A percentile compares a stretch with the other conserved stretches of the same genome.
Conservation (phyloP, 1,139 yeast genomes). For the Candida sanyaensis region DNA sequence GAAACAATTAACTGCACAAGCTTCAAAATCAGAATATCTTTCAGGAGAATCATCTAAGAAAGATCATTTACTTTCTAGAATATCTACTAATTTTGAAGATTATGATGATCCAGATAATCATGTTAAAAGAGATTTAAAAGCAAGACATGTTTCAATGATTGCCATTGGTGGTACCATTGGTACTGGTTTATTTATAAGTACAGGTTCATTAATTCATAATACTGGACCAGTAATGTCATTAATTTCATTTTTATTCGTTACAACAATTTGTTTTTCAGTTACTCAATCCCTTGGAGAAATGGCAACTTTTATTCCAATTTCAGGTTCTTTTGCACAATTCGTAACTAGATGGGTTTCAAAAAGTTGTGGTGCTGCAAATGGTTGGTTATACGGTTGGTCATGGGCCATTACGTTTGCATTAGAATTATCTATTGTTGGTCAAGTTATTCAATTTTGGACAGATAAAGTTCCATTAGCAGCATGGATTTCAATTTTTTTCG, state of each 20-base stretch:
- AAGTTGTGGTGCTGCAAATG: conserved; percentile 77
- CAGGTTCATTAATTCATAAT: conserved; percentile 1
- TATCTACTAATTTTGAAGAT: neutral
- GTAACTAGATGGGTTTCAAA: conserved; percentile 65
- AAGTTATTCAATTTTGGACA: conserved; percentile 77
- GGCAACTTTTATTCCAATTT: conserved; percentile 71
- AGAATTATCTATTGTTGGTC: conserved; percentile 82
- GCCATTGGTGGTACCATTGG: conserved; percentile 60
- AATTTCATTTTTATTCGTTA: conserved; percentile 66
- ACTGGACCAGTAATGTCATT: conserved; percentile 78
- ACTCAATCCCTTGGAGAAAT: conserved; percentile 75
- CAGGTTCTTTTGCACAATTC: conserved; percentile 62
- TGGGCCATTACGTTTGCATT: conserved; percentile 87
- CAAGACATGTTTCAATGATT: conserved; percentile 72
- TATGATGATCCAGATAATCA: conserved; percentile 14
- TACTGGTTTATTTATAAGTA: conserved; percentile 44
- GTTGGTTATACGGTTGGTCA: conserved; percentile 84
- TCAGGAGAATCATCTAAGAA: neutral
- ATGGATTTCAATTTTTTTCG: conserved; percentile 73
- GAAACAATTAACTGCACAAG: neutral
- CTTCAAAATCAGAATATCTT: neutral
- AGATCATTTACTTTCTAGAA: neutral
- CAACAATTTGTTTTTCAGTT: conserved; percentile 62
- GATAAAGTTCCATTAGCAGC: conserved; percentile 67
- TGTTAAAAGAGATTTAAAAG: conserved; percentile 45